Evolutionary conservation across 148 eudicot species (phyloP).

Genomic region (Chenopodium berlandieri): DNA sequence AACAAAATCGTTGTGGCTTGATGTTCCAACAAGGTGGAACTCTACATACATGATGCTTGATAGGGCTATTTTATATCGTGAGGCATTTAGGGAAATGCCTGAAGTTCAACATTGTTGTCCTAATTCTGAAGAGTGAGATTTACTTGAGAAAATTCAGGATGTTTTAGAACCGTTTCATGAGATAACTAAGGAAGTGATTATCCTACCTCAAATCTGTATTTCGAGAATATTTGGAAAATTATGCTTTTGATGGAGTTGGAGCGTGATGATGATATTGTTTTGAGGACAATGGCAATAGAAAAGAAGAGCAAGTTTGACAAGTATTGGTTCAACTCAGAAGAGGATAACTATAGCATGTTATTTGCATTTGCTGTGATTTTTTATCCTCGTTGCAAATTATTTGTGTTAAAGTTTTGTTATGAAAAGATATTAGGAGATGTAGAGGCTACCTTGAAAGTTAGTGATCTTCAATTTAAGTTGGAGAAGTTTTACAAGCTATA

Average conservation of each 20-base stretch:
- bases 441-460: no score
- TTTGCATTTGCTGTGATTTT: not conserved
- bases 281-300: not conserved
- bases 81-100: slow-evolving; percentile 6
- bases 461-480: no score
- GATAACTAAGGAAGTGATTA: not conserved
- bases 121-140: not conserved
- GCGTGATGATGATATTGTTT: not conserved
- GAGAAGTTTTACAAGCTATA: no score
- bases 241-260: not conserved
- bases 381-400: not conserved
- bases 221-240: slow-evolving; percentile 5
- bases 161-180: slow-evolving; percentile 10
- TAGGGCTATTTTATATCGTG: slow-evolving; percentile 12
- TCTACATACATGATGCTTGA: not conserved
- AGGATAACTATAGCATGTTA: not conserved
- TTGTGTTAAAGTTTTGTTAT: not conserved
- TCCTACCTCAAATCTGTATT: not conserved
- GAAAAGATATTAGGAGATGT: no score
- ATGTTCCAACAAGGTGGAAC: no score
- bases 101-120: not conserved
- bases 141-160: slow-evolving; percentile 5
- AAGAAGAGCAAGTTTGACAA: slow-evolving; percentile 14
- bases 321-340: slow-evolving; percentile 2
- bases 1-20: no score